A percentile compares a stretch with the other conserved stretches of the same genome.
Evolutionary conservation across 2,329 filamentous ascomycete genomes (phyloP).

Genomic region (Fusarium redolens): DNA sequence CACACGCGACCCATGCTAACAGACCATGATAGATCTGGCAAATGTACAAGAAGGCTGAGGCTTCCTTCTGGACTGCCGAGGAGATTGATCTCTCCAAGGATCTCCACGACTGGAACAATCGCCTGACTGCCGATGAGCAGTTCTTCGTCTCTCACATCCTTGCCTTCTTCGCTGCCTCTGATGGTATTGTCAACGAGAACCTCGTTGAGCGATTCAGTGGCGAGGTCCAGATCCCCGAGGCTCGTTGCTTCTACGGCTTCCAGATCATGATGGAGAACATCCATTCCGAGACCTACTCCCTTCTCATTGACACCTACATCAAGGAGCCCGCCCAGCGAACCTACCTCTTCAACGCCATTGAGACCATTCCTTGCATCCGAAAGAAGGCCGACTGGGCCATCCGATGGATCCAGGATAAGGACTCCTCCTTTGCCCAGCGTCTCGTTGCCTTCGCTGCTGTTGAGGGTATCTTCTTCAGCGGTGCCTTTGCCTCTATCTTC

Average conservation of each 20-base stretch:
- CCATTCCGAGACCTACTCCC: conserved; percentile 98
- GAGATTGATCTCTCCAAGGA: conserved; percentile 99
- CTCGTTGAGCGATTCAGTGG: conserved; percentile 96
- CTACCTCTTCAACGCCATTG: conserved; percentile 98
- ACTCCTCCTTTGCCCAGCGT: conserved; percentile 94
- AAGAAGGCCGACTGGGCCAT: conserved; percentile 99
- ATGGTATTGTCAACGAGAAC: conserved; percentile 99
- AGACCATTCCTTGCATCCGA: conserved; percentile 97
- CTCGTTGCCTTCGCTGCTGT: conserved; percentile 97
- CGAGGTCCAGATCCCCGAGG: conserved; percentile 97
- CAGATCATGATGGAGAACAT: conserved; percentile 99
- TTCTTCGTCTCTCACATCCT: conserved; percentile 99
- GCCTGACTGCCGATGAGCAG: conserved; percentile 93
- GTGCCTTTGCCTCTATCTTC: conserved; percentile 98
- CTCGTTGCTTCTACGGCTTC: conserved; percentile 99
- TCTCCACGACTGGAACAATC: conserved; percentile 99
- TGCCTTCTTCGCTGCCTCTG: conserved; percentile 98
- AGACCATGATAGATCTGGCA: conserved; percentile 84
- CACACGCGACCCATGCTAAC: conserved; percentile 52
- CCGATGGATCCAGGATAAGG: conserved; percentile 91
- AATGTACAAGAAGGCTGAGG: conserved; percentile 99
- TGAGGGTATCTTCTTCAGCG: conserved; percentile 99
- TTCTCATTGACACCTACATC: conserved; percentile 99
- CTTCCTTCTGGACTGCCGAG: conserved; percentile 99
- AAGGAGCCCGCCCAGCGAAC: conserved; percentile 94